Conservation (phyloP, 371 early-diverging fungal genomes). For the Batrachochytrium dendrobatidis region DNA sequence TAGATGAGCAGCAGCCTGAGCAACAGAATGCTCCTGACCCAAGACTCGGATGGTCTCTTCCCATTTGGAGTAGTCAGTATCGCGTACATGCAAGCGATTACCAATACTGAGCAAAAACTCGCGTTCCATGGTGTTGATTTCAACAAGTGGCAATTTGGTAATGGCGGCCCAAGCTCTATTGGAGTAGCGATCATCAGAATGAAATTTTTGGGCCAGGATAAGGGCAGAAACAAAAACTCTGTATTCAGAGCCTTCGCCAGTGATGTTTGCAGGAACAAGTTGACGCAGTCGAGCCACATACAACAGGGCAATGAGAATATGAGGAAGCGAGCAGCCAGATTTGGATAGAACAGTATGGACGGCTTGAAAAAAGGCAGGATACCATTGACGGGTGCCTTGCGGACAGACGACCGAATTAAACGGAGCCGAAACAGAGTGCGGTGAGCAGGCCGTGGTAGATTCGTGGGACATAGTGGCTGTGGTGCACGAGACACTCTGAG, state of each 20-base stretch:
- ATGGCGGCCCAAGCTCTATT: conserved; percentile 60
- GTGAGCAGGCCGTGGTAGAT: conserved; percentile 4
- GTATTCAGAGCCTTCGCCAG: conserved; percentile 23
- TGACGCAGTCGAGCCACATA: conserved; percentile 27
- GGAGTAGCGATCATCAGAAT: conserved; percentile 19
- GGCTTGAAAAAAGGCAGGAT: conserved; percentile 18
- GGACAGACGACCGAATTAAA: conserved; percentile 9
- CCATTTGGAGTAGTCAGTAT: conserved; percentile 39
- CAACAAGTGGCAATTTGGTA: conserved; percentile 52
- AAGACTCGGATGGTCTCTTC: conserved; percentile 14
- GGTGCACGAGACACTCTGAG: too few relatives aligned
- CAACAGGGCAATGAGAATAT: conserved; percentile 21
- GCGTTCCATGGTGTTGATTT: conserved; percentile 66
- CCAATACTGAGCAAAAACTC: conserved; percentile 55
- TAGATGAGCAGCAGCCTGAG: background rate
- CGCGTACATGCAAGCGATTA: conserved; percentile 37
- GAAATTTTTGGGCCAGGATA: conserved; percentile 24
- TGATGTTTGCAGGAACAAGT: conserved; percentile 8
- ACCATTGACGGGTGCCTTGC: conserved; percentile 18
- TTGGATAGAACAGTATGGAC: conserved; percentile 19
- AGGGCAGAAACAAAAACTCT: conserved; percentile 21
- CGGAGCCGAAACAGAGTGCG: background rate
- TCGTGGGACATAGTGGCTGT: background rate
- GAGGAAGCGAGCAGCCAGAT: conserved; percentile 13
- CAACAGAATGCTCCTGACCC: conserved; percentile 19